Conservation (phyloP, 192 early-diverging fungal genomes). For the Linnemannia hyalina region DNA sequence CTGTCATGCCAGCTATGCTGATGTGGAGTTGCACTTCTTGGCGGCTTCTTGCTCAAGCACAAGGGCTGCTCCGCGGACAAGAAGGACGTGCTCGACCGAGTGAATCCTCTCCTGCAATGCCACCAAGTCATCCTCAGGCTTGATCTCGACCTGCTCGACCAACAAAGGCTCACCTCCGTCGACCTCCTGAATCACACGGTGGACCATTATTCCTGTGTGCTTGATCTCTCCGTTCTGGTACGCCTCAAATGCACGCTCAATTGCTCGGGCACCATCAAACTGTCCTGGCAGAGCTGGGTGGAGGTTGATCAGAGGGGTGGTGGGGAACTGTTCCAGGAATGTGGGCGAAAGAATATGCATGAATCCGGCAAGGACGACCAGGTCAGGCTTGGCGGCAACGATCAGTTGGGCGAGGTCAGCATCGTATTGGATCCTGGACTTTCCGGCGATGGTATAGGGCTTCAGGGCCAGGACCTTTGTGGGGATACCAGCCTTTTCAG, state of each 20-base stretch:
- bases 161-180: constrained; percentile 94
- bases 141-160: constrained; percentile 82
- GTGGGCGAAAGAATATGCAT: constrained; percentile 97
- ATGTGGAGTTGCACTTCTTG: constrained; percentile 17
- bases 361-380: constrained; percentile 95
- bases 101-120: constrained; percentile 93
- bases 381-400: constrained; percentile 74
- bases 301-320: constrained; percentile 88
- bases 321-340: constrained; percentile 82
- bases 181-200: constrained; percentile 95
- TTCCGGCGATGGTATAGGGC: constrained; percentile 83
- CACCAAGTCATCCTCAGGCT: constrained; percentile 81
- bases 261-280: constrained; percentile 97
- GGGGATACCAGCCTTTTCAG: constrained; percentile 84
- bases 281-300: constrained; percentile 97
- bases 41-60: constrained; percentile 60
- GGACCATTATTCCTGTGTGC: constrained; percentile 90
- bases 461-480: constrained; percentile 87
- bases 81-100: constrained; percentile 85
- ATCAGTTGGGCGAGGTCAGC: constrained; percentile 82
- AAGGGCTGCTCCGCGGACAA: constrained; percentile 80
- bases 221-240: constrained; percentile 80
- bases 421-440: constrained; percentile 92
- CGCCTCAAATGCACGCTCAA: constrained; percentile 93
- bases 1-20: neutral